Base-by-base conservation (phyloP, 2,329 filamentous ascomycete species). In the Pseudogymnoascus sp. region DNA sequence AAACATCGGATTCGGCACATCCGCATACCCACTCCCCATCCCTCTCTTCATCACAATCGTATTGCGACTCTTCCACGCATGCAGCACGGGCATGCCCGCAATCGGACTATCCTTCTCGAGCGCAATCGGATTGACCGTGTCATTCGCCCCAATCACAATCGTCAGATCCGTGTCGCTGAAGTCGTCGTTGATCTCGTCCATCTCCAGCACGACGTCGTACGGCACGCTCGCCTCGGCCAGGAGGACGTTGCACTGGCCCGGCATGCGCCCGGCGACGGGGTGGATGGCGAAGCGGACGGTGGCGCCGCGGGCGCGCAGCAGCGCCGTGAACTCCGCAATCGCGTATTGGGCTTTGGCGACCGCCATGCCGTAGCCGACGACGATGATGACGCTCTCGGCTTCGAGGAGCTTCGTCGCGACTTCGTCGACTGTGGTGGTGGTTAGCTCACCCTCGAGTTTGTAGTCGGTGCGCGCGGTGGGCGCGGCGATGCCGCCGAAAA, bases 101-200 rank as follows among this genome's bases (percentile, higher is more conserved):
- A 96, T 96, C 0, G 90, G 83, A 64, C 87, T 91, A 33, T 90
- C 90, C 4, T 89, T 87, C 72, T 96, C 90, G 66, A 96, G 77
- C 0, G 92, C 91, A 69, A 93, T 93, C 0, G 92, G 92, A 70
- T 96, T 96, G 38, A 96, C 92, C 0, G 92, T 96, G 69, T 96
- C 92, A 69, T 96, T 96, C 7, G 92, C 92, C 2, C 92, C 92
- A 70, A 96, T 96, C 0, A 96, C 91, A 3, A 96, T 83, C 0
- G 90, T 92, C 8, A 96, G 80, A 69, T 96, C 92, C 0, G 92
- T 95, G 29, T 94, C 89, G 6, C 81, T 75, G 73, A 96, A 96
- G 70, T 96, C 91, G 66, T 95, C 91, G 74, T 96, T 96, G 77
- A 96, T 95, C 78, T 96, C 92, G 69, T 96, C 92, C 91, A 96